Evolutionary conservation across 2,329 filamentous ascomycete species (phyloP), one percentile per base, ranked within the genome.

Genomic region (Fusarium sp.): DNA sequence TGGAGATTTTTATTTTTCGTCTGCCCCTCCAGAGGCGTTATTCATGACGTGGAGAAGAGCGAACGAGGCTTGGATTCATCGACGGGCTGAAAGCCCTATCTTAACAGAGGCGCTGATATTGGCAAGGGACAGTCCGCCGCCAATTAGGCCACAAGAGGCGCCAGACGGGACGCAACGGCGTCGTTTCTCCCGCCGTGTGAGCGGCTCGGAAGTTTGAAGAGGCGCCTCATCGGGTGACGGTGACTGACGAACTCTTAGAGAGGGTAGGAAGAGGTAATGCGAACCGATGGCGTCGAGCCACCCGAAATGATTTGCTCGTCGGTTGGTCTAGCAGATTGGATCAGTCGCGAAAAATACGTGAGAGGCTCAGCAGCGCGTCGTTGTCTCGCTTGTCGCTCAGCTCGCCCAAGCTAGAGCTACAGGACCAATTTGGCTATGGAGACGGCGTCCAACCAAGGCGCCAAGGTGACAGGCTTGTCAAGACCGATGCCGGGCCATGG

Each of bases 381-480:
- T 42, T 27, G 47, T 24, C 56, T 61, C 38, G 37, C 42, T 64
- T 56, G 52, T 24, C 47, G 27, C 24, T 54, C n/a, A 61, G 50
- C 22, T 74, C 54, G 24, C 47, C 35, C 38, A 38, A 71, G 67
- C 67, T 71, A 73, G 42, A 47, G 31, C 40, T 35, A 50, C 37
- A 47, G 35, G 7, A 27, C 34, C 58, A 54, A 45, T 61, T 38
- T 56, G 24, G 11, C 35, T 58, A 64, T 35, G 20, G 45, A 29
- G 58, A 60, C 66, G 58, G 70, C 65, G 67, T 71, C 73, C 73
- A 76, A 72, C 73, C 73, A 72, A 63, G 29, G 57, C 67, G 70
- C 70, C 70, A 75, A 74, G 73, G 56, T 66, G 62, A 54, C 57
- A 67, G 61, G 24, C 67, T 69, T 75, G 63, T 67, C 64, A 54